Evolutionary conservation across 1,284 basidiomycete genomes (phyloP), one percentile per base, ranked within the genome.

Genomic region (Blastosporella zonata): DNA sequence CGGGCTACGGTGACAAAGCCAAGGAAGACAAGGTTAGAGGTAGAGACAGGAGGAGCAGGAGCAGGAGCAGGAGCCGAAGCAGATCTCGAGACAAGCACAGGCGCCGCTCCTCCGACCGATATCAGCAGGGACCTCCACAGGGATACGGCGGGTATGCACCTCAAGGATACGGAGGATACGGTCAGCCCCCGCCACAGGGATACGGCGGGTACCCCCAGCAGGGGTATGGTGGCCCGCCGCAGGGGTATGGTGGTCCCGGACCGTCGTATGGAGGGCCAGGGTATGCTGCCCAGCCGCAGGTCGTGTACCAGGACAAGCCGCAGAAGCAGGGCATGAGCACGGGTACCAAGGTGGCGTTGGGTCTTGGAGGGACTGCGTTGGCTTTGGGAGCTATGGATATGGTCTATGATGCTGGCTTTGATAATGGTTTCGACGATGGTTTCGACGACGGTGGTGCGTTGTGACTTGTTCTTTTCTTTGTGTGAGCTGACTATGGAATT

Each of bases 81-180:
- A n/a, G n/a, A n/a, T n/a, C n/a, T n/a, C n/a, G n/a, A 20, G 39
- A 43, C 18, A 50, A 50, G 10, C 20, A 37, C 21, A 3, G 15
- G 3, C 20, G 13, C 36, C 22, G 6, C 10, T 25, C 17, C 23
- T 45, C 47, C 17, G 53, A 45, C 9, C 42, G 49, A 25, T 48
- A 44, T 22, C 46, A 44, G 18, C 45, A 41, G 29, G 46, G 50
- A 21, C 48, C 47, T 7, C 46, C 50, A 12, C 48, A 53, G 15
- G 47, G 46, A 9, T 54, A 52, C 29, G 52, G 52, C 13, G 39
- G 39, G 27, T 41, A 37, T 22, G 36, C 27, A 18, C 44, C 43
- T 25, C 28, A 44, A 8, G 41, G 40, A 2, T 31, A n/a, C n/a
- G n/a, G n/a, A n/a, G 42, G 38, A 34, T 44, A 44, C 18, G 40